Percentiles rank a stretch among this genome's conserved stretches.
Evolutionary conservation across 345 rosid genomes (phyloP).

Genomic region (Aurinia saxatilis): DNA sequence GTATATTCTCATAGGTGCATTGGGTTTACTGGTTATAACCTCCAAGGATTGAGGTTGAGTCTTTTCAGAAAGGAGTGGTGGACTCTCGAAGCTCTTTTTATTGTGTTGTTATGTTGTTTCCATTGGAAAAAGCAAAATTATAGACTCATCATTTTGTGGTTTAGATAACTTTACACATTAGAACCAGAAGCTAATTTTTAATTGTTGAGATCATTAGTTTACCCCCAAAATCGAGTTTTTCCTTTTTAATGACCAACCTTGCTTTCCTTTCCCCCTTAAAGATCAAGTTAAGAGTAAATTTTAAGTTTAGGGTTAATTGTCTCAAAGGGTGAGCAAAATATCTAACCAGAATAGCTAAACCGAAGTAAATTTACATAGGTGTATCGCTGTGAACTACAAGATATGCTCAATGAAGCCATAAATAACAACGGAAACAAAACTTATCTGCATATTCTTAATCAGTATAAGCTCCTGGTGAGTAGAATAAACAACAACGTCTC

Average conservation of each 20-base stretch:
- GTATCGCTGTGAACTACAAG: conserved; percentile 72
- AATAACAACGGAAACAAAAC: conserved; percentile 71
- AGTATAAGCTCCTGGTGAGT: conserved; percentile 91
- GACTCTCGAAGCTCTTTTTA: not conserved
- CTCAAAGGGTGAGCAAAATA: too few species aligned
- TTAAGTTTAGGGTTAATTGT: too few species aligned
- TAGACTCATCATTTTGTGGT: conserved; percentile 20
- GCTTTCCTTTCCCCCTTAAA: not conserved
- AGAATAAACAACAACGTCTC: not conserved
- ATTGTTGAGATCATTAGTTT: conserved; percentile 2
- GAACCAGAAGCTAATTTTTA: conserved; percentile 21
- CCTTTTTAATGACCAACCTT: not conserved
- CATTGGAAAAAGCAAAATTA: not conserved
- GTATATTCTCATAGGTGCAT: conserved; percentile 79
- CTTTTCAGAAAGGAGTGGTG: conserved; percentile 9
- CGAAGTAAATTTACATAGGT: too few species aligned
- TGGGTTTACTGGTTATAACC: conserved; percentile 84
- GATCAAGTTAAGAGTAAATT: too few species aligned
- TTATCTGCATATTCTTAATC: conserved; percentile 77
- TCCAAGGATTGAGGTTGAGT: conserved; percentile 79
- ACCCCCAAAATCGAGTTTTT: not conserved
- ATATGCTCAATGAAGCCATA: conserved; percentile 84
- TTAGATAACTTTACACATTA: conserved; percentile 15
- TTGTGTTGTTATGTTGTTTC: not conserved
- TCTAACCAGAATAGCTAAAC: too few species aligned